A percentile compares a stretch with the other conserved stretches of the same genome.
These are phyloP conservation scores for Kalmusia sp. DNA, from an alignment of 2,329 filamentous ascomycete species.

Conservation along the genomic window DNA sequence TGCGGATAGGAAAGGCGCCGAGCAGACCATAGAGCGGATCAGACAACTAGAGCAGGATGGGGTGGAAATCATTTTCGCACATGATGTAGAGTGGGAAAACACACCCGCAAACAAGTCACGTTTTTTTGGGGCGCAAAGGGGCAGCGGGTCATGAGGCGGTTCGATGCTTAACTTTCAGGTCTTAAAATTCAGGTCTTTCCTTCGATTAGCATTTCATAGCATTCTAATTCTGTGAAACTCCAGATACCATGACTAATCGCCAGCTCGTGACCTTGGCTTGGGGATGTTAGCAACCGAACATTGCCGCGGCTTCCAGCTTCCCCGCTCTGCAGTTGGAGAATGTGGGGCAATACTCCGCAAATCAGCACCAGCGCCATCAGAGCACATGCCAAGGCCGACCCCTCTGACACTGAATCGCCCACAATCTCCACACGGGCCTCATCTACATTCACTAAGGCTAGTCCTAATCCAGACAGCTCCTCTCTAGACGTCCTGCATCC, in stretches of 20 bases:
- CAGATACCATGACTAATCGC: no score
- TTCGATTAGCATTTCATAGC: no score
- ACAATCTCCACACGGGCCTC: slow-evolving; percentile 6
- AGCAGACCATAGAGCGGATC: slow-evolving; percentile 54
- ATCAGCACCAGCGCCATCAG: slow-evolving; percentile 1
- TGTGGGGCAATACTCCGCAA: slow-evolving; percentile 22
- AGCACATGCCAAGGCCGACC: slow-evolving; percentile 7
- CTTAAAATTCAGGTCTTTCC: no score
- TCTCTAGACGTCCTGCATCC: not conserved
- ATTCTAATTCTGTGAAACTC: no score
- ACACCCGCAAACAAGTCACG: slow-evolving; percentile 37
- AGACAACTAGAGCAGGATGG: slow-evolving; percentile 47
- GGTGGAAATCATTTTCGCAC: slow-evolving; percentile 60
- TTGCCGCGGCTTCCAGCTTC: not conserved
- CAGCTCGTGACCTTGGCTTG: not conserved
- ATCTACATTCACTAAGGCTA: slow-evolving; percentile 12
- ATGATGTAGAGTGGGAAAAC: slow-evolving; percentile 59
- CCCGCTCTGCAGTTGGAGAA: slow-evolving; percentile 15
- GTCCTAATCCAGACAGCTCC: slow-evolving; percentile 12
- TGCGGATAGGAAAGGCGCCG: slow-evolving; percentile 55
- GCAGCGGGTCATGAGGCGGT: not conserved
- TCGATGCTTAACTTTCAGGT: no score
- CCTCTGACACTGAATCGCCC: not conserved
- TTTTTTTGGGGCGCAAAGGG: slow-evolving; percentile 33
- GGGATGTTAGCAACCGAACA: not conserved